A percentile compares a stretch with the other conserved stretches of the same genome.
Conservation (phyloP, 139 green algal genomes). For the Volvox reticuliferus region DNA sequence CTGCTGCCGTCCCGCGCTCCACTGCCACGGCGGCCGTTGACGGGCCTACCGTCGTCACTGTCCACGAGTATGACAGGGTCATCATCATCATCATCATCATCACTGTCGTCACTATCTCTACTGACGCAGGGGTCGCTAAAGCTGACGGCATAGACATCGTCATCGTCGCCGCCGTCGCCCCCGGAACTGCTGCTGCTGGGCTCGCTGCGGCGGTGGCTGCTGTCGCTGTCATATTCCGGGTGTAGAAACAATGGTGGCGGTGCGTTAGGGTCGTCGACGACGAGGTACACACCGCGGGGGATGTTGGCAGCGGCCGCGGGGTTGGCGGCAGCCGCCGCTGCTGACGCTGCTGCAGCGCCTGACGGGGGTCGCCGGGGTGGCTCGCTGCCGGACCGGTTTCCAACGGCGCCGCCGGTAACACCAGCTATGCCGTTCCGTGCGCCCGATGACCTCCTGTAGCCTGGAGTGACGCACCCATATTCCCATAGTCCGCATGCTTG, state of each 20-base stretch:
- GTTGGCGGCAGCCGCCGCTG: not conserved
- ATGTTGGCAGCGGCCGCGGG: not conserved
- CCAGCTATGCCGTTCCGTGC: not conserved
- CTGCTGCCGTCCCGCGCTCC: not conserved
- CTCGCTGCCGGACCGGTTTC: not conserved
- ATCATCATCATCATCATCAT: constrained; percentile 16
- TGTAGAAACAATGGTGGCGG: not conserved
- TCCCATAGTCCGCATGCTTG: too few relatives aligned
- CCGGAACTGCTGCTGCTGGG: not conserved
- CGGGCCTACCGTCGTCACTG: not conserved
- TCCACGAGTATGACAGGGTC: not conserved
- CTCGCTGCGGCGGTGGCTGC: not conserved
- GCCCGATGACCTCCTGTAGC: not conserved
- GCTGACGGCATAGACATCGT: not conserved
- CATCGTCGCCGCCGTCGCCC: not conserved
- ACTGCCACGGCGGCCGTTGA: not conserved
- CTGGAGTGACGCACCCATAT: not conserved
- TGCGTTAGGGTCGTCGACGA: constrained; percentile 12
- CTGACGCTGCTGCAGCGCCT: constrained; percentile 4
- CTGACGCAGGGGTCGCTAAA: not conserved
- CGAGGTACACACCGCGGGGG: not conserved
- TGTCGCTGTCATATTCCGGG: not conserved
- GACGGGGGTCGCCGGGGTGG: not conserved
- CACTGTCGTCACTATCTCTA: not conserved
- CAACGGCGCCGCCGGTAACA: not conserved